Conservation (phyloP, 768 basidiomycete species). For the Lactarius sp. region DNA sequence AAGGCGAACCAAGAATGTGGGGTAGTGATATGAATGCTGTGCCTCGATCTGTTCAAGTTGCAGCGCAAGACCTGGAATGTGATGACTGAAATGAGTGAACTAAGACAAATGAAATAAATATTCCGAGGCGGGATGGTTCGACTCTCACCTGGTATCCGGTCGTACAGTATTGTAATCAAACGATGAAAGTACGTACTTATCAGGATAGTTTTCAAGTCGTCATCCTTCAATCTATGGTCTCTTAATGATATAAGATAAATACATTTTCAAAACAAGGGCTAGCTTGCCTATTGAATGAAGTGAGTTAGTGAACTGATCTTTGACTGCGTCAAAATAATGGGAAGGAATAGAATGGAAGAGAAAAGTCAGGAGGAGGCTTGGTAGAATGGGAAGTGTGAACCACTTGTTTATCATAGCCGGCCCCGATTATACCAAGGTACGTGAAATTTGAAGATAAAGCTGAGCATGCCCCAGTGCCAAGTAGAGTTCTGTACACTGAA, state of each 20-base stretch:
- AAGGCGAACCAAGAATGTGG: conserved; percentile 59
- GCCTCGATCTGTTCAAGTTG: conserved; percentile 53
- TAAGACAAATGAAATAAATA: not conserved
- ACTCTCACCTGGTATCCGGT: not conserved
- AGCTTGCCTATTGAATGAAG: conserved; percentile 55
- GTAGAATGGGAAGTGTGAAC: too few species aligned
- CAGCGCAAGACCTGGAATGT: conserved; percentile 55
- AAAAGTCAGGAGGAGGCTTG: not conserved
- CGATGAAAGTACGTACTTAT: conserved; percentile 44
- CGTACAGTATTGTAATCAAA: not conserved
- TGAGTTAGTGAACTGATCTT: not conserved
- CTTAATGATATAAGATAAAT: conserved; percentile 57
- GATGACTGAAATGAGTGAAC: not conserved
- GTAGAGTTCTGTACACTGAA: too few species aligned
- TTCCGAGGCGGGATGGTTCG: not conserved
- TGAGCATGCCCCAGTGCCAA: too few species aligned
- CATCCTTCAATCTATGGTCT: conserved; percentile 52
- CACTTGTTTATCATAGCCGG: too few species aligned
- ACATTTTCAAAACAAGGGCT: conserved; percentile 65
- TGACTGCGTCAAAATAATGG: not conserved
- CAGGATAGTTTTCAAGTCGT: conserved; percentile 63
- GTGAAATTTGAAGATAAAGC: too few species aligned
- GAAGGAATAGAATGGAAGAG: not conserved
- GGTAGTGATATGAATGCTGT: conserved; percentile 52
- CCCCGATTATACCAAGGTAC: not conserved